Evolutionary conservation across 441 rosid species (phyloP).

Genomic region (Kokia cookei): DNA sequence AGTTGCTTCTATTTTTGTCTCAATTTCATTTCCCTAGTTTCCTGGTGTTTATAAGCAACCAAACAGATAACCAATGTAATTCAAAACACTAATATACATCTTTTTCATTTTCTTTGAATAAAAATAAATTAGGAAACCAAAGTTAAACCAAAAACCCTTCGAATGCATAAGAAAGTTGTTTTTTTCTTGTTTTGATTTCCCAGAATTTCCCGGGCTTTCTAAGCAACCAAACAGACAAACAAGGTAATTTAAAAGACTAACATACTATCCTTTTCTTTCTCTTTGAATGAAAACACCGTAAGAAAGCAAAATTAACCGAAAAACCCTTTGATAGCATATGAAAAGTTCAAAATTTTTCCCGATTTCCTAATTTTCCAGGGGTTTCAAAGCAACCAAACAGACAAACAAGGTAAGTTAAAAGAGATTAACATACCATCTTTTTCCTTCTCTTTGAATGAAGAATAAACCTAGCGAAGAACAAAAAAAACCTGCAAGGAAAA

Average conservation of each 20-base stretch:
- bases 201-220: no score
- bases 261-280: no score
- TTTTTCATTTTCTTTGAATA: not conserved
- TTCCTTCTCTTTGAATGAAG: not conserved
- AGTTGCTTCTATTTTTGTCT: not conserved
- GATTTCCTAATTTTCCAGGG: no score
- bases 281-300: not conserved
- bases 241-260: no score
- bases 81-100: conserved; percentile 7
- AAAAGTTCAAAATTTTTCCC: not conserved
- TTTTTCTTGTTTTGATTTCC: no score
- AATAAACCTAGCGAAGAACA: not conserved
- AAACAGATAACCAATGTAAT: not conserved
- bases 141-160: no score
- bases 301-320: not conserved
- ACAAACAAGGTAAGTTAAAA: no score
- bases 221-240: no score
- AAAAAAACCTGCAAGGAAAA: not conserved
- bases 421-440: not conserved
- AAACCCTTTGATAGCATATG: not conserved
- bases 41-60: not conserved
- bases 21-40: not conserved
- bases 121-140: no score
- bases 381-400: no score
- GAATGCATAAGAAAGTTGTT: no score